A percentile compares a stretch with the other conserved stretches of the same genome.
These are phyloP conservation scores for Sugiyamaella qingdaonensis DNA, from an alignment of 805 yeast species.

Conservation along the genomic window DNA sequence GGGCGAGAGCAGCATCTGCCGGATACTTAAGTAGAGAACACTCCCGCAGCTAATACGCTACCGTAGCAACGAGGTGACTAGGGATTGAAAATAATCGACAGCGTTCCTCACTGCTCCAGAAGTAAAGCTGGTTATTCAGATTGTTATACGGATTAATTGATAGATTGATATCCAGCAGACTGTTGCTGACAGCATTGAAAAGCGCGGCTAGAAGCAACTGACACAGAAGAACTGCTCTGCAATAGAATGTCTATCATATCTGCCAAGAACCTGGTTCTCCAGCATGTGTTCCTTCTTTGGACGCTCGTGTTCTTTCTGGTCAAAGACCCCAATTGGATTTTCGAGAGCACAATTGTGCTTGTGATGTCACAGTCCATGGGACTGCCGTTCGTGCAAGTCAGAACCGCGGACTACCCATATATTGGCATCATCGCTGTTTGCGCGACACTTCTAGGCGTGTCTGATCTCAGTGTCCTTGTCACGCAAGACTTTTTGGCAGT, in stretches of 20 bases:
- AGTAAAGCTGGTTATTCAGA: too few relatives aligned
- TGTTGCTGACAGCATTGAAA: too few relatives aligned
- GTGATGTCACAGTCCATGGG: constrained; percentile 26
- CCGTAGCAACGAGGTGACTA: too few relatives aligned
- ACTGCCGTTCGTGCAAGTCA: constrained; percentile 1
- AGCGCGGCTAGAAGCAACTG: too few relatives aligned
- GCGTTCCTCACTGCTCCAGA: too few relatives aligned
- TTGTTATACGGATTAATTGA: too few relatives aligned
- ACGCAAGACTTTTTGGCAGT: constrained; percentile 21
- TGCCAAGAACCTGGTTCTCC: constrained; percentile 21
- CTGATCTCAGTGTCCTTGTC: constrained; percentile 28
- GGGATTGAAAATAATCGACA: too few relatives aligned
- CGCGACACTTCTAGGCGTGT: constrained; percentile 22
- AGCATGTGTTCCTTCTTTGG: constrained; percentile 25
- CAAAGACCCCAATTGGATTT: constrained; percentile 25
- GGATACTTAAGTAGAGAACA: too few relatives aligned
- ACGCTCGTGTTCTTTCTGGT: constrained; percentile 29
- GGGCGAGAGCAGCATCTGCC: too few relatives aligned
- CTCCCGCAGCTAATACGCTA: too few relatives aligned
- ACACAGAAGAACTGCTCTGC: too few relatives aligned
- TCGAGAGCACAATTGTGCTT: constrained; percentile 25
- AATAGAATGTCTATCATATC: constrained; percentile 18
- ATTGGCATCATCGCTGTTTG: constrained; percentile 29
- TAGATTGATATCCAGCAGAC: too few relatives aligned
- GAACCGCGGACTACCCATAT: constrained; percentile 21